These are phyloP conservation scores for Lophiotrema nucula DNA, from an alignment of 495 filamentous ascomycete genomes.

Conservation along the genomic window DNA sequence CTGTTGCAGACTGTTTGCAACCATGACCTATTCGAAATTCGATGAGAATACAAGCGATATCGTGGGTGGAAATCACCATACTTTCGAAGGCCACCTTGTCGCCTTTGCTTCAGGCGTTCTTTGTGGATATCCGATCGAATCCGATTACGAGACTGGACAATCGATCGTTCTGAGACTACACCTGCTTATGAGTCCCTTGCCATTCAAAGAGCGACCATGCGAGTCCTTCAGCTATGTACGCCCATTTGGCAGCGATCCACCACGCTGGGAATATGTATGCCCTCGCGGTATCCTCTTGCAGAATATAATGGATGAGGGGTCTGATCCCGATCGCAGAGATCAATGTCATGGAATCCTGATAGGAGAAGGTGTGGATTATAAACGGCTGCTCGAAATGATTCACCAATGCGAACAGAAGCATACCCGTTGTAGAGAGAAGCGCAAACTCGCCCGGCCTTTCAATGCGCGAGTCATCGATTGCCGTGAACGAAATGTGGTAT, in stretches of 20 bases:
- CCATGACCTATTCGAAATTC: background rate
- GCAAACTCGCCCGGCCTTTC: background rate
- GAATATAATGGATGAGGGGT: background rate
- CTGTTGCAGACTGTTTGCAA: background rate
- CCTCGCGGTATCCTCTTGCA: background rate
- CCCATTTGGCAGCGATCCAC: background rate
- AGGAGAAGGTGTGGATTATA: background rate
- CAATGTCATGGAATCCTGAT: background rate
- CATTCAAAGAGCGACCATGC: background rate
- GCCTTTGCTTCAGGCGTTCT: background rate
- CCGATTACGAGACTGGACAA: background rate
- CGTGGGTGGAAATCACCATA: background rate
- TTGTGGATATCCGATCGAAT: background rate
- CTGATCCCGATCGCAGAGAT: no score
- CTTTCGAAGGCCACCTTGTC: background rate
- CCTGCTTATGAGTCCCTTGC: background rate
- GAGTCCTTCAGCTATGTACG: background rate
- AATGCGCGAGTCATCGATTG: background rate
- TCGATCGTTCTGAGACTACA: background rate
- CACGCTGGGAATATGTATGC: background rate
- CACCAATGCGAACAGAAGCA: background rate
- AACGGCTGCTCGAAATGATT: background rate
- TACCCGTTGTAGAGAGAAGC: background rate
- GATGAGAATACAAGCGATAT: background rate
- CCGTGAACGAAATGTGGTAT: background rate